Evolutionary conservation across 1,139 yeast genomes (phyloP), one percentile per base, ranked within the genome.

Genomic region (Pichia terricola): DNA sequence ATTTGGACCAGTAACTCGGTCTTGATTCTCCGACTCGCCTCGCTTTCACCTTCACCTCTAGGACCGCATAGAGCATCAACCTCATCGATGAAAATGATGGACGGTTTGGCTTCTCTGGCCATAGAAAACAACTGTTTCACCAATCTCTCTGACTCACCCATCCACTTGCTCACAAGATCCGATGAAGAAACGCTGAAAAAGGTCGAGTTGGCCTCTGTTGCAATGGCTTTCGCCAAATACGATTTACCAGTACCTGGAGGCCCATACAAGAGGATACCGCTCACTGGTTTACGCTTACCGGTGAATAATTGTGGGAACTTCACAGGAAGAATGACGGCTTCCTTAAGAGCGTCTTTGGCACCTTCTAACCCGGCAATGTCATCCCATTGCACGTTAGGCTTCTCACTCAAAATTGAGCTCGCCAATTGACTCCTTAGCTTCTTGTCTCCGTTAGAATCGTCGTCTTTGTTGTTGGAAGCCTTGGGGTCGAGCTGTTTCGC

Each of bases 231-330:
- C 16, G 98, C 98, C 48, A 94, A 69, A 62, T 81, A 91, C 1
- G 97, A 89, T 61, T 94, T 94, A 70, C 98, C 99, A 0, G 99
- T 94, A 58, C 98, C 99, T 3, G 98, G 99, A 11, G 98, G 98
- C 0, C 98, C 99, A 62, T 88, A 94, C 36, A 94, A 69, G 41
- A 94, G 67, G 42, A 94, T 91, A 38, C 99, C 99, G 5, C 86
- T 72, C 3, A 94, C 81, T 1, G 99, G 98, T 60, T 86, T 86
- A 50, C 99, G 76, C 60, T 87, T 88, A 1, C 98, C 98, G 9
- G 83, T 86, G 66, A 91, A 91, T 49, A 91, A 67, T 56, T 91
- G 97, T 1, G 98, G 98, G 61, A 91, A 89, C 62, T 80, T 82
- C 30, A 88, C 95, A 3, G 98, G 98, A 49, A 89, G 69, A 39